Evolutionary conservation across 2,329 filamentous ascomycete species (phyloP), one percentile per base, ranked within the genome.

Genomic region (Teratosphaeria zuluensis): DNA sequence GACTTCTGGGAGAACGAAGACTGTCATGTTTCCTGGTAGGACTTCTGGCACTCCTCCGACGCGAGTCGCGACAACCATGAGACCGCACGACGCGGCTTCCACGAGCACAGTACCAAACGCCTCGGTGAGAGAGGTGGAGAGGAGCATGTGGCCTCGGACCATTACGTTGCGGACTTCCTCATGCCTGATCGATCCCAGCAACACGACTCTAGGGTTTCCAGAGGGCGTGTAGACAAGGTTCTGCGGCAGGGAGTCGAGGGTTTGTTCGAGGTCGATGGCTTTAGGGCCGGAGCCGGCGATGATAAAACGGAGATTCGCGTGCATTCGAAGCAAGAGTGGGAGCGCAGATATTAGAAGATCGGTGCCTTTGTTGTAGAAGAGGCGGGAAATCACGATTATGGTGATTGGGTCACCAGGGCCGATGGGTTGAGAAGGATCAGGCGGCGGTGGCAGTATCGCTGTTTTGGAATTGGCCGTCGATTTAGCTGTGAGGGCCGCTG

Each of bases 351-450:
- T 96, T n/a, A 99, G 82, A 0, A 99, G 83, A 72, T 99, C 95
- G 1, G 90, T 97, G 60, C 94, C 94, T 73, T 99, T 99, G 76
- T 99, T 99, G 75, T 97, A 97, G 75, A 97, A 99, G 1, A 99
- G 84, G 21, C 94, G 90, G 8, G 92, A 96, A 62, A 99, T 95
- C 21, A 99, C 92, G 1, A 99, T 90, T 59, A 99, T 96, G 7
- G 91, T 96, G 68, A 99, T 92, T 11, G 85, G 88, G 67, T 96
- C 92, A 63, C 90, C 81, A 0, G 91, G 89, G 0, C 89, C 88
- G 2, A 95, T 81, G 6, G 84, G 84, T 57, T 86, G 85, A 3
- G 85, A 84, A 0, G 85, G 81, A 9, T 81, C 76, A 5, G 80
- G 79, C 11, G 73, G 72, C 24, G 73, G 71, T 52, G 76, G 65